These are phyloP conservation scores for Aspergillus cristatus DNA, from an alignment of 495 filamentous ascomycete genomes.

Conservation along the genomic window DNA sequence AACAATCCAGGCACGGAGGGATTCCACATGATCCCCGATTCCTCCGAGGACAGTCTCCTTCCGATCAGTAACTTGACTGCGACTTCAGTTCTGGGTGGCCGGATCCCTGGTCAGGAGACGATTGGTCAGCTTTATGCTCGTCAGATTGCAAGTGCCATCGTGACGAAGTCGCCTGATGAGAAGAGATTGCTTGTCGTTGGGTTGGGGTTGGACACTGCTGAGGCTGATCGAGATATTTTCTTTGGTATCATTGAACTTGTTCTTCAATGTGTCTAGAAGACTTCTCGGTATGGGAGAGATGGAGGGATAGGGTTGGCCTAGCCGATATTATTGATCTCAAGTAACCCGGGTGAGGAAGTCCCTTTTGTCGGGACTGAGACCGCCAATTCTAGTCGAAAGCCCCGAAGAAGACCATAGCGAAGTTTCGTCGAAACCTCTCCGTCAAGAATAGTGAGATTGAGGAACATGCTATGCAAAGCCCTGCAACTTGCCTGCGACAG, in stretches of 20 bases:
- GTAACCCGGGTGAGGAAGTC: no score
- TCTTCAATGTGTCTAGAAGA: slow-evolving; percentile 51
- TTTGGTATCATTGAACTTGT: slow-evolving; percentile 77
- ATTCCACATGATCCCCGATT: slow-evolving; percentile 34
- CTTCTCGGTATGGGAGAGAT: background rate
- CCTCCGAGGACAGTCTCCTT: slow-evolving; percentile 52
- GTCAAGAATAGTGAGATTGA: no score
- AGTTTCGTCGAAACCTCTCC: no score
- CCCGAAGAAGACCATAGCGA: no score
- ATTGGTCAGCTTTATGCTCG: slow-evolving; percentile 80
- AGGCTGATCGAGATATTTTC: slow-evolving; percentile 60
- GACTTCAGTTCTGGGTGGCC: slow-evolving; percentile 80
- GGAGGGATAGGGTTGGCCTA: no score
- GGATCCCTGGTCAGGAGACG: slow-evolving; percentile 67
- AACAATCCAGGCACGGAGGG: slow-evolving; percentile 48
- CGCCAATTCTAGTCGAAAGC: no score
- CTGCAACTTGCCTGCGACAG: no score
- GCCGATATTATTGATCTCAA: no score
- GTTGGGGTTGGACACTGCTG: slow-evolving; percentile 59
- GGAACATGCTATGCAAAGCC: no score
- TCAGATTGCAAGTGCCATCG: slow-evolving; percentile 74
- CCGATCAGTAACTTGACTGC: slow-evolving; percentile 76
- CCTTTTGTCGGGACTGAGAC: no score
- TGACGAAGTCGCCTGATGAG: slow-evolving; percentile 64
- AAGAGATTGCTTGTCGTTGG: slow-evolving; percentile 73